Evolutionary conservation across 2,329 filamentous ascomycete genomes (phyloP).

Genomic region (Colletotrichum sojae): DNA sequence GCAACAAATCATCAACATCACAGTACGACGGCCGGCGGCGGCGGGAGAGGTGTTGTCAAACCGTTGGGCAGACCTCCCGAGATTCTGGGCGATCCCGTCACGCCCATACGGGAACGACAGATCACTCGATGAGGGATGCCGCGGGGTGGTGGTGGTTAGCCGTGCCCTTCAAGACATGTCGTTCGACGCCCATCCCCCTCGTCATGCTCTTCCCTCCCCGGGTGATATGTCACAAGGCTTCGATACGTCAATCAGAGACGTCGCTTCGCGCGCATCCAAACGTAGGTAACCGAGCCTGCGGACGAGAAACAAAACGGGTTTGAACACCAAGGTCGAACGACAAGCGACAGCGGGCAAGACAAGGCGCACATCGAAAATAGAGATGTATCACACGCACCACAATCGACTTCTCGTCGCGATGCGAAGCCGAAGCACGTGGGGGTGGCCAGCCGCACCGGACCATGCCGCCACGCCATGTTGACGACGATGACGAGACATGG

Average conservation of each 20-base stretch:
- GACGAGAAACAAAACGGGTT: slow-evolving; percentile 2
- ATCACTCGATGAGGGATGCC: not conserved
- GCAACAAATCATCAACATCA: no score
- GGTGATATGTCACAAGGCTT: slow-evolving; percentile 8
- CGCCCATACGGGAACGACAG: not conserved
- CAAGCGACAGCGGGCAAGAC: not conserved
- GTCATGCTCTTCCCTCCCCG: not conserved
- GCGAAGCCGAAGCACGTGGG: slow-evolving; percentile 4
- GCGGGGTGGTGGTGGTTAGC: no score
- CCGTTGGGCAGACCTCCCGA: no score
- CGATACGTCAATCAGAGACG: no score
- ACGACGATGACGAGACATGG: not conserved
- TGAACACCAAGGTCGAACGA: not conserved
- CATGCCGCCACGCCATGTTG: slow-evolving; percentile 4
- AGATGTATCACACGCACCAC: no score
- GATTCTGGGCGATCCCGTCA: no score
- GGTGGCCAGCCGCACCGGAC: not conserved
- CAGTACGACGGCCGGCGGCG: no score
- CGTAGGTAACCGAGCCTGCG: not conserved
- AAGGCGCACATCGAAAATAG: not conserved
- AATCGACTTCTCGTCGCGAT: no score
- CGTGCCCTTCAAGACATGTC: no score
- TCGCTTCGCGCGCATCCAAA: not conserved
- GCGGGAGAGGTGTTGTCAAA: no score
- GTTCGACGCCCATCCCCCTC: no score